Evolutionary conservation across 2,329 filamentous ascomycete genomes (phyloP).

Genomic region (Colletotrichum melonis): DNA sequence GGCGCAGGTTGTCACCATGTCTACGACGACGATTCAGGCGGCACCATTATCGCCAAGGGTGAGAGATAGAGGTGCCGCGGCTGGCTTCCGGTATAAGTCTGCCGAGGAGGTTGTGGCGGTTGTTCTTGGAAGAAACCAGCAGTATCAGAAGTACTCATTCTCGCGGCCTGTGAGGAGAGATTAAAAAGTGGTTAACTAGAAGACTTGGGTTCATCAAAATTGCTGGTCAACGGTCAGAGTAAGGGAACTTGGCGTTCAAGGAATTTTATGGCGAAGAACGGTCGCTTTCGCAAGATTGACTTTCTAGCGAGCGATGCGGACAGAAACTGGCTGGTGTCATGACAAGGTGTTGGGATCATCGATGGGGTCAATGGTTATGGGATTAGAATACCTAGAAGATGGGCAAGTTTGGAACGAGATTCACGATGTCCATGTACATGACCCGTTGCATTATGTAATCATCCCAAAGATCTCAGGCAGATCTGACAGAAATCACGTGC

Average conservation of each 20-base stretch:
- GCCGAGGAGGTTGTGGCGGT: conserved; percentile 4
- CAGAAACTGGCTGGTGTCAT: too few relatives aligned
- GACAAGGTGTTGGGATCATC: too few relatives aligned
- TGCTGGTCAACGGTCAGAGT: not conserved
- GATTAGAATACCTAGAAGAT: not conserved
- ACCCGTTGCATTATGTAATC: not conserved
- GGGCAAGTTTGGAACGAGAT: not conserved
- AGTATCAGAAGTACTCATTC: conserved; percentile 2
- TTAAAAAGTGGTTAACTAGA: not conserved
- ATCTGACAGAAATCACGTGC: not conserved
- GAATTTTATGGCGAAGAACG: not conserved
- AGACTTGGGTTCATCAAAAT: not conserved
- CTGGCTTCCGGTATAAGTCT: not conserved
- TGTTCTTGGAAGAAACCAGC: conserved; percentile 2
- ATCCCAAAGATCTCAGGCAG: not conserved
- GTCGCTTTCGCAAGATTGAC: not conserved
- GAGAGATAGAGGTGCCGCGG: not conserved
- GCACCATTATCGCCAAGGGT: not conserved
- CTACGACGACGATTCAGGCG: conserved; percentile 9
- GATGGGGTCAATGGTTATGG: too few relatives aligned
- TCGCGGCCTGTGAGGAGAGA: not conserved
- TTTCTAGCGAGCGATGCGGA: not conserved
- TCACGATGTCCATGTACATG: not conserved
- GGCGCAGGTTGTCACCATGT: conserved; percentile 29
- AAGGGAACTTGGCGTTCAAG: not conserved